Evolutionary conservation across 768 basidiomycete genomes (phyloP).

Genomic region (Panus rudis): DNA sequence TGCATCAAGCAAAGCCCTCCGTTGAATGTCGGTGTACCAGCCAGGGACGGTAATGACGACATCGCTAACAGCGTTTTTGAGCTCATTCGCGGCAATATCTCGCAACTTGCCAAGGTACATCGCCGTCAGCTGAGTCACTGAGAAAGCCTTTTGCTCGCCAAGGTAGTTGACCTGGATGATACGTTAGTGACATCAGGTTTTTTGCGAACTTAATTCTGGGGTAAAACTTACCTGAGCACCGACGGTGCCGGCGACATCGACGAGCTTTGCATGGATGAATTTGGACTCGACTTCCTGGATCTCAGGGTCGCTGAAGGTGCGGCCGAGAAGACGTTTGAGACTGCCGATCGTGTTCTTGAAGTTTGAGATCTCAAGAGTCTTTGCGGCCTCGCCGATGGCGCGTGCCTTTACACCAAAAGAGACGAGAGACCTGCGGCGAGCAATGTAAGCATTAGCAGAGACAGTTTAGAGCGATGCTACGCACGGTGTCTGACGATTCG

Average conservation of each 20-base stretch:
- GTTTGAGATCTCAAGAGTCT: constrained; percentile 96
- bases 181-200: constrained; percentile 8
- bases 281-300: constrained; percentile 81
- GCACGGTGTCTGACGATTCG: constrained; percentile 93
- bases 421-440: constrained; percentile 68
- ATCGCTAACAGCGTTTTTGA: constrained; percentile 82
- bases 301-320: constrained; percentile 74
- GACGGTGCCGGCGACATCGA: constrained; percentile 77
- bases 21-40: constrained; percentile 93
- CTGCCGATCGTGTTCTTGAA: constrained; percentile 96
- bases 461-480: constrained; percentile 25
- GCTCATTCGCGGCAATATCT: constrained; percentile 79
- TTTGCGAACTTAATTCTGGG: not conserved
- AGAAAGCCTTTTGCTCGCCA: constrained; percentile 73
- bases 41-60: constrained; percentile 95
- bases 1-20: constrained; percentile 85
- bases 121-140: constrained; percentile 86
- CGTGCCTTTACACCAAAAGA: constrained; percentile 92
- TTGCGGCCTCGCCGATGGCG: constrained; percentile 88
- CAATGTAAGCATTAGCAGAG: constrained; percentile 1
- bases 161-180: constrained; percentile 72
- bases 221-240: constrained; percentile 68
- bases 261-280: constrained; percentile 80
- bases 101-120: constrained; percentile 88
- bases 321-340: constrained; percentile 85